These are phyloP conservation scores for Lachnellula arida DNA, from an alignment of 2,329 filamentous ascomycete species.

Conservation along the genomic window DNA sequence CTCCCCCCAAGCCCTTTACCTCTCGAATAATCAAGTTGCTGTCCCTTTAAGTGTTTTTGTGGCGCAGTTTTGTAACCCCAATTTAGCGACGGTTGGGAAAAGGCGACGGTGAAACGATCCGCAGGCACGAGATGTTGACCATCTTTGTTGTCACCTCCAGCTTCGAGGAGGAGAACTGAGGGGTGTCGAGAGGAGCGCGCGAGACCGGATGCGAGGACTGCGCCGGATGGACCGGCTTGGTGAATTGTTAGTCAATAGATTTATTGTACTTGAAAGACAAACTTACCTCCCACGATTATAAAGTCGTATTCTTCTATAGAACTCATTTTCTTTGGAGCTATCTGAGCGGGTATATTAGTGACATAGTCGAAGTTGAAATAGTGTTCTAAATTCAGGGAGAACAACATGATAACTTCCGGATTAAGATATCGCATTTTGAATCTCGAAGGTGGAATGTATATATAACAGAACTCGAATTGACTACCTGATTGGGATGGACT, in stretches of 20 bases:
- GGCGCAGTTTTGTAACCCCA: slow-evolving; percentile 27
- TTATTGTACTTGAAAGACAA: neutral
- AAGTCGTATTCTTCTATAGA: slow-evolving; percentile 8
- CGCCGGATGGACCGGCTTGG: slow-evolving; percentile 58
- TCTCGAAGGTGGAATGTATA: too few relatives aligned
- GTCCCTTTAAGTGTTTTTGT: slow-evolving; percentile 22
- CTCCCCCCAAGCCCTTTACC: slow-evolving; percentile 37
- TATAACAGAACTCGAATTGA: too few relatives aligned
- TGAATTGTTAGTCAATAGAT: neutral
- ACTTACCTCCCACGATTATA: slow-evolving; percentile 23
- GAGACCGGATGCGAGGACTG: slow-evolving; percentile 49
- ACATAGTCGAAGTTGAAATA: too few relatives aligned
- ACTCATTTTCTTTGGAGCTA: neutral
- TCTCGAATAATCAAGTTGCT: slow-evolving; percentile 30
- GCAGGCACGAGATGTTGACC: slow-evolving; percentile 44
- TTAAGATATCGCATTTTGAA: too few relatives aligned
- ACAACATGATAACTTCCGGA: too few relatives aligned
- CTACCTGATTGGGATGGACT: too few relatives aligned
- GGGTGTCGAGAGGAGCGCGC: slow-evolving; percentile 44
- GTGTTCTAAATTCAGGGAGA: too few relatives aligned
- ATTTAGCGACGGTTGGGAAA: slow-evolving; percentile 30
- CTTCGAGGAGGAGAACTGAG: slow-evolving; percentile 56
- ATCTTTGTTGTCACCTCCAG: slow-evolving; percentile 47
- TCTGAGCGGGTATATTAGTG: neutral
- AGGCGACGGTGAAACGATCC: slow-evolving; percentile 50